phyloP scores from a whole-genome alignment of 2,329 filamentous ascomycete genomes.

The Zymoseptoria passerinii region DNA sequence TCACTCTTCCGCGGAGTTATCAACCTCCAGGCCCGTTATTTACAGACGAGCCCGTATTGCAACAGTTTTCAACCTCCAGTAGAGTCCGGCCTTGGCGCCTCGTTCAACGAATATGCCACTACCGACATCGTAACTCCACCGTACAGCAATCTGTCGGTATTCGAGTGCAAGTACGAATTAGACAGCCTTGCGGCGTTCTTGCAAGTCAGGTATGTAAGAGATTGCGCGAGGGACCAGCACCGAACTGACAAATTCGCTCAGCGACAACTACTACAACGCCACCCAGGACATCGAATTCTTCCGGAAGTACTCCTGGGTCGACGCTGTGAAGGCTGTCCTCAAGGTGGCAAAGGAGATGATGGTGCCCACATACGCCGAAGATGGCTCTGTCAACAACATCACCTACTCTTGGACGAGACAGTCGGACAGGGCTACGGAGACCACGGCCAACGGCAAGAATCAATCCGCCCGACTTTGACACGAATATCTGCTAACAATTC shows the following conservation, averaged over 20 bases:
- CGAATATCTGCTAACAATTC: not conserved
- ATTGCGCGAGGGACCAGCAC: not conserved
- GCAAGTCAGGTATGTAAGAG: constrained; percentile 33
- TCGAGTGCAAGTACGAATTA: constrained; percentile 49
- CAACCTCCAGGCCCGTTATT: constrained; percentile 62
- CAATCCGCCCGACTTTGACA: not conserved
- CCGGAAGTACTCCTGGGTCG: constrained; percentile 40
- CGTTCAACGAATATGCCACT: constrained; percentile 32
- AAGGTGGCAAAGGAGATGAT: constrained; percentile 40
- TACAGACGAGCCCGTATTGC: constrained; percentile 51
- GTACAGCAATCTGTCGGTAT: constrained; percentile 38
- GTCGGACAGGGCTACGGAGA: constrained; percentile 40
- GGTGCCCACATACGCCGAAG: constrained; percentile 40
- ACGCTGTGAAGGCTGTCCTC: constrained; percentile 39
- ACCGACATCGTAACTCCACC: constrained; percentile 36
- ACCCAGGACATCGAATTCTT: constrained; percentile 44
- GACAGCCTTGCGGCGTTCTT: constrained; percentile 46
- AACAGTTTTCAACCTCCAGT: constrained; percentile 46
- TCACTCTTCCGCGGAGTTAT: constrained; percentile 62
- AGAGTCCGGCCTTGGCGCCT: constrained; percentile 37
- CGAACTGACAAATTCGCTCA: not conserved
- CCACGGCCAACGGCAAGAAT: constrained; percentile 39
- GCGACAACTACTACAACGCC: constrained; percentile 40
- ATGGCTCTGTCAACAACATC: constrained; percentile 37
- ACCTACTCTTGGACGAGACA: constrained; percentile 40